Base-by-base conservation (phyloP, 2,329 filamentous ascomycete genomes). In the Phyllosticta paracitricarpa region DNA sequence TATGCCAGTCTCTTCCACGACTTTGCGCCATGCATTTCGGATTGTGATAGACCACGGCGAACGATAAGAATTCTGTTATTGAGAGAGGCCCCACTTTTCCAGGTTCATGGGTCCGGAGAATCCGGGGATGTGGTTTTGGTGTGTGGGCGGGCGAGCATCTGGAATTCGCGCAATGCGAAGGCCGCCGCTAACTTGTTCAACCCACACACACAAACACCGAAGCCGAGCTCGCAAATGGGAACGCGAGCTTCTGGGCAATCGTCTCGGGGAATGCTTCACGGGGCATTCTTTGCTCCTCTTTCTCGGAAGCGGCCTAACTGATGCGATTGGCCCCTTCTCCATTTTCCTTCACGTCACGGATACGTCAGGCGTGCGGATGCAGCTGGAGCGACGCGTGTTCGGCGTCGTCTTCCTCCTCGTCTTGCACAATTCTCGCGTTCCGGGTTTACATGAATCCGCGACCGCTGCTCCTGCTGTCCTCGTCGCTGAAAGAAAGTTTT, bases 41-140 rank as follows among this genome's bases (percentile, higher is more conserved):
- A 48, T n/a, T 48, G 14, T 48, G 40, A 48, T 48, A 48, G 40
- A 48, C 40, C 12, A 17, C 40, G n/a, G 14, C 40, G 14, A 48
- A 48, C 14, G 40, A 48, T 48, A 48, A n/a, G 40, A 48, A 4
- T 40, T 40, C 14, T 5, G n/a, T 48, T 48, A 17, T 48, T n/a
- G 40, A 48, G 40, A 48, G 40, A 4, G 40, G 17, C 40, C 40
- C 40, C 40, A 48, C 40, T 48, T 48, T 48, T 2, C 40, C 40
- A 48, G 40, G 40, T 48, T 48, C 40, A 48, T 82, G 4, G 79
- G 79, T 0, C 78, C 78, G 0, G 79, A 79, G 1, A 79, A 81
- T 33, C 79, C 79, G 1, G 61, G 64, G 52, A 65, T 65, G 0
- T 81, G 79, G 78, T 75, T 66, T 22, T 2, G 69, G 69, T 2